These are phyloP conservation scores for Aureobasidium musti DNA, from an alignment of 2,329 filamentous ascomycete genomes.

Conservation along the genomic window DNA sequence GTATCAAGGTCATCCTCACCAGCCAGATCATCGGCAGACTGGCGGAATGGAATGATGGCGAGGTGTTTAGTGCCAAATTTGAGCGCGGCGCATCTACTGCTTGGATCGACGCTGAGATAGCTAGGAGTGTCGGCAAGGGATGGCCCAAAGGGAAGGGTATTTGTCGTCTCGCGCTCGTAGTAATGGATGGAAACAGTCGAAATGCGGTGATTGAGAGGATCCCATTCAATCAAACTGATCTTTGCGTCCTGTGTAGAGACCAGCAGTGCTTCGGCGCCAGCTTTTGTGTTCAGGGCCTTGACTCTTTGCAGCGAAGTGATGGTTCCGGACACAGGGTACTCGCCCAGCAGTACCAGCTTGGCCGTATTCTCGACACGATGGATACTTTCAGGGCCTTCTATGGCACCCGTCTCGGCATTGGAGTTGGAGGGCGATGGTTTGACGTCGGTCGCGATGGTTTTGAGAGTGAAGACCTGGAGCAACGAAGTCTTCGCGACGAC, in stretches of 20 bases:
- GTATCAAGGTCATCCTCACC: slow-evolving; percentile 74
- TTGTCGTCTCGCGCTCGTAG: slow-evolving; percentile 91
- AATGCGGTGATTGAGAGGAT: slow-evolving; percentile 75
- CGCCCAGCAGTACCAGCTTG: slow-evolving; percentile 80
- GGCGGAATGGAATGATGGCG: slow-evolving; percentile 90
- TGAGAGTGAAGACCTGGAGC: slow-evolving; percentile 83
- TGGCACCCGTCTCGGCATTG: slow-evolving; percentile 29
- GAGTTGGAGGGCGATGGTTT: slow-evolving; percentile 20
- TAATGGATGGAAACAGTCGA: slow-evolving; percentile 94
- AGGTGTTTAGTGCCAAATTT: slow-evolving; percentile 88
- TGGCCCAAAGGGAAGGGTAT: slow-evolving; percentile 78
- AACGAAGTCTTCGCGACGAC: slow-evolving; percentile 90
- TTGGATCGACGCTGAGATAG: slow-evolving; percentile 83
- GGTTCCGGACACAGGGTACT: slow-evolving; percentile 81
- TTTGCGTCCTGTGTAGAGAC: slow-evolving; percentile 89
- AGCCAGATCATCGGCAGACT: slow-evolving; percentile 80
- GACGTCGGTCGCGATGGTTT: slow-evolving; percentile 65
- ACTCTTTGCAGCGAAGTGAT: slow-evolving; percentile 80
- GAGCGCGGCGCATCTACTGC: slow-evolving; percentile 88
- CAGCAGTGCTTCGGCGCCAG: slow-evolving; percentile 80
- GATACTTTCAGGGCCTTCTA: slow-evolving; percentile 18
- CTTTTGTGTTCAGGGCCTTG: slow-evolving; percentile 69
- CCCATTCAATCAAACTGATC: slow-evolving; percentile 91
- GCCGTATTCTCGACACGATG: slow-evolving; percentile 50
- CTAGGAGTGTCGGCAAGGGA: slow-evolving; percentile 74